Evolutionary conservation across 257 asterid species (phyloP).

Genomic region (Rauvolfia tetraphylla): DNA sequence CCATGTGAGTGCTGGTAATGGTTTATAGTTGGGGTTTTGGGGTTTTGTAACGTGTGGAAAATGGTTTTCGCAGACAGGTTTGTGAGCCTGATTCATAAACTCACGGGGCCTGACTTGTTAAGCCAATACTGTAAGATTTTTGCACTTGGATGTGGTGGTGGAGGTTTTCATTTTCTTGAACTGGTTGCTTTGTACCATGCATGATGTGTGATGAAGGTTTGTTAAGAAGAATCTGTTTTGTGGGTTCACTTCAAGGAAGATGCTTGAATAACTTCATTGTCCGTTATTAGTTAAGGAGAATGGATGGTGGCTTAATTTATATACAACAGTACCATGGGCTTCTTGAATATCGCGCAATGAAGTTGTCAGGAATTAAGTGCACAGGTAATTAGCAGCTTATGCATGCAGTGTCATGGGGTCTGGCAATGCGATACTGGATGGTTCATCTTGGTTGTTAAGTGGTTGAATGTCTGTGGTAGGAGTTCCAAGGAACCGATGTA

Average conservation of each 20-base stretch:
- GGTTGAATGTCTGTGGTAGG: slow-evolving; percentile 7
- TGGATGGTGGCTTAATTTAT: not conserved
- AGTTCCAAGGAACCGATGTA: not conserved
- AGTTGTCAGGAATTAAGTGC: slow-evolving; percentile 11
- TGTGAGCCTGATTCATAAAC: slow-evolving; percentile 1
- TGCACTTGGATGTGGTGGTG: not conserved
- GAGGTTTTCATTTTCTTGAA: slow-evolving; percentile 9
- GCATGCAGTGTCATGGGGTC: not conserved
- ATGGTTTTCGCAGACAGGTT: slow-evolving; percentile 33
- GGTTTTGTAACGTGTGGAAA: slow-evolving; percentile 11
- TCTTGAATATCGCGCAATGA: not conserved
- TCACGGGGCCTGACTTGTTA: slow-evolving; percentile 5
- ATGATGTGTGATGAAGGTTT: slow-evolving; percentile 6
- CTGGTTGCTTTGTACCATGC: slow-evolving; percentile 2
- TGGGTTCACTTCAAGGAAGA: slow-evolving; percentile 11
- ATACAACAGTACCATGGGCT: slow-evolving; percentile 1
- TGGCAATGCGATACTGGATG: not conserved
- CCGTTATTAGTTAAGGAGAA: not conserved
- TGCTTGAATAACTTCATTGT: not conserved
- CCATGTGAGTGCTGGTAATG: slow-evolving; percentile 35
- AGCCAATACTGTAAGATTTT: not conserved
- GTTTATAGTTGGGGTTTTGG: slow-evolving; percentile 39
- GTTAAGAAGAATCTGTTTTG: not conserved
- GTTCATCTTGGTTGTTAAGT: not conserved
- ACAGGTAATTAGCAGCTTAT: slow-evolving; percentile 1